Evolutionary conservation across 208 protist genomes (phyloP).

Genomic region (Herpetomonas muscarum): DNA sequence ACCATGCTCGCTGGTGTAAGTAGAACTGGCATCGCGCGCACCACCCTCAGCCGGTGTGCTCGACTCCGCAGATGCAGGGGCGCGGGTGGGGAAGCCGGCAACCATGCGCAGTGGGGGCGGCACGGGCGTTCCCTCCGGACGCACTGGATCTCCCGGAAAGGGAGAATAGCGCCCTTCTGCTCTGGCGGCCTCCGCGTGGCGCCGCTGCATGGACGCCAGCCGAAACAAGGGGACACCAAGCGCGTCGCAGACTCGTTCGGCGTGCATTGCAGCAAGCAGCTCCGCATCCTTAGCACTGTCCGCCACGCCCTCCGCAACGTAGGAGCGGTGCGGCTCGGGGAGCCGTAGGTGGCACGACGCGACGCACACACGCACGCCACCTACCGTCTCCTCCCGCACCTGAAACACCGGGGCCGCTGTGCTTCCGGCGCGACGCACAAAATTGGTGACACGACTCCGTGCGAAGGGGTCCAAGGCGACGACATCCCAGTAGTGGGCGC

Average conservation of each 20-base stretch:
- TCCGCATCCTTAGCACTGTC: constrained; percentile 67
- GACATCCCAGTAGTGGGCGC: constrained; percentile 36
- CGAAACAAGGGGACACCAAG: constrained; percentile 67
- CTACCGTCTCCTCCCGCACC: constrained; percentile 18
- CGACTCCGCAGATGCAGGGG: no score
- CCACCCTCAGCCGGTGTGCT: no score
- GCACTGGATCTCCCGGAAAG: constrained; percentile 57
- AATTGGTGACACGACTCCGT: constrained; percentile 67
- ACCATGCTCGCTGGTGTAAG: no score
- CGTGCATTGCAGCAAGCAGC: constrained; percentile 82
- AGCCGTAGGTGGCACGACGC: constrained; percentile 42
- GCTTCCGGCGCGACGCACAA: constrained; percentile 59
- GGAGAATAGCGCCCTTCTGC: constrained; percentile 58
- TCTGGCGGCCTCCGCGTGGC: constrained; percentile 53
- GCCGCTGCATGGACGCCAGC: constrained; percentile 57
- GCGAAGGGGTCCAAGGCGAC: constrained; percentile 55
- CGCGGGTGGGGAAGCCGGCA: neutral
- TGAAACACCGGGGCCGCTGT: constrained; percentile 32
- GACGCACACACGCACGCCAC: constrained; percentile 22
- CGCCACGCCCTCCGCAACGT: constrained; percentile 63
- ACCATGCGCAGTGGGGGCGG: constrained; percentile 74
- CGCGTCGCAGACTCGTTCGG: constrained; percentile 68
- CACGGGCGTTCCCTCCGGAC: constrained; percentile 47
- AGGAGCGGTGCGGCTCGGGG: constrained; percentile 51
- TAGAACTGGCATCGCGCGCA: no score